phyloP scores from a whole-genome alignment of 2,329 filamentous ascomycete genomes.

The Macrophomina phaseolina region DNA sequence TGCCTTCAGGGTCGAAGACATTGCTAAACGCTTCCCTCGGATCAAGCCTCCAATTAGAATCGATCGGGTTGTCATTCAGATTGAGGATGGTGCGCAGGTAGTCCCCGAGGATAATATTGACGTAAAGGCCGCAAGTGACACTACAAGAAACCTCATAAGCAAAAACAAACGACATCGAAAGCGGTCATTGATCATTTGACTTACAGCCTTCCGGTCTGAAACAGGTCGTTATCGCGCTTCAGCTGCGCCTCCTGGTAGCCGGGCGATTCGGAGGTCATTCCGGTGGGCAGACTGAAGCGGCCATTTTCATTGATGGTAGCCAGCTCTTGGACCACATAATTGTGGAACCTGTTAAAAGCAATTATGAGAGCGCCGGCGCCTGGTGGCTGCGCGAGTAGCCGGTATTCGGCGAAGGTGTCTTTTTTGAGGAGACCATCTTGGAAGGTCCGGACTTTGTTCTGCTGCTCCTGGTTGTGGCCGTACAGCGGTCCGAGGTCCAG shows the following conservation, averaged over 20 bases:
- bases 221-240: constrained; percentile 4
- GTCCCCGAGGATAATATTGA: constrained; percentile 54
- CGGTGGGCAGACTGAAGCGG: constrained; percentile 69
- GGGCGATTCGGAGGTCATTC: constrained; percentile 37
- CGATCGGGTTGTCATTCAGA: constrained; percentile 60
- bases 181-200: constrained; percentile 45
- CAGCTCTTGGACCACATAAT: constrained; percentile 77
- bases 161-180: not conserved
- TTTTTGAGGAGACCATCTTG: constrained; percentile 68
- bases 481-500: constrained; percentile 73
- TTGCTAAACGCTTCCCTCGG: constrained; percentile 53
- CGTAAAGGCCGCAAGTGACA: constrained; percentile 52
- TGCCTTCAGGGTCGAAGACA: constrained; percentile 44
- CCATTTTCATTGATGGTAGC: constrained; percentile 79
- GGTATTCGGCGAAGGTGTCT: constrained; percentile 67
- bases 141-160: constrained; percentile 49
- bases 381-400: constrained; percentile 66
- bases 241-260: constrained; percentile 1
- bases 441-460: constrained; percentile 66
- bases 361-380: constrained; percentile 66
- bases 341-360: constrained; percentile 74
- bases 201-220: constrained; percentile 36
- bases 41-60: constrained; percentile 78
- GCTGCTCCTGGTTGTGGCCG: constrained; percentile 66
- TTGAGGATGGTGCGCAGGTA: constrained; percentile 54